phyloP scores from a whole-genome alignment of 2,329 filamentous ascomycete genomes.

The Penicillium sp. region DNA sequence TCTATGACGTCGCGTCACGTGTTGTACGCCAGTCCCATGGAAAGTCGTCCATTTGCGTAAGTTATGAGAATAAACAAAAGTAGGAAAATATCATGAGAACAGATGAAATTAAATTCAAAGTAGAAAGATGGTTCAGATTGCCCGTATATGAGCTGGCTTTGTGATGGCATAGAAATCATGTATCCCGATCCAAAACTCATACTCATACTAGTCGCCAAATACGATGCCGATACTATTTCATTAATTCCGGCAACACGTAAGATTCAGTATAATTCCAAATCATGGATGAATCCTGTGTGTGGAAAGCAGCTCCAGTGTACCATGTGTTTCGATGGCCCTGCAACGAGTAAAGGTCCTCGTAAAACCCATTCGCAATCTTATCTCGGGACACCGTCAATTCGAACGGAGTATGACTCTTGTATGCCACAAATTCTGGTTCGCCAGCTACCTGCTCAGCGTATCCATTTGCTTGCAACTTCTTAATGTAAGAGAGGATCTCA shows the following conservation, averaged over 20 bases:
- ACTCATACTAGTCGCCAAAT: neutral
- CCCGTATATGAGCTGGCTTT: neutral
- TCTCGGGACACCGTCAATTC: slow-evolving; percentile 33
- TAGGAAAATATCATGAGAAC: no score
- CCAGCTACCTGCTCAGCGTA: slow-evolving; percentile 10
- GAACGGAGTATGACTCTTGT: slow-evolving; percentile 40
- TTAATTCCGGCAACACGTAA: slow-evolving; percentile 6
- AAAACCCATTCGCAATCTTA: slow-evolving; percentile 42
- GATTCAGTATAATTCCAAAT: slow-evolving; percentile 15
- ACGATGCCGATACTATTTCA: neutral
- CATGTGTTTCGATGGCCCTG: slow-evolving; percentile 48
- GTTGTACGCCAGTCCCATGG: neutral
- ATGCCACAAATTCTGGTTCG: slow-evolving; percentile 34
- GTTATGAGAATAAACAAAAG: neutral
- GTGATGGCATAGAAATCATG: neutral
- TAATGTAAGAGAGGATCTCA: slow-evolving; percentile 25
- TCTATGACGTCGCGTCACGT: neutral
- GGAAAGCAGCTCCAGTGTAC: slow-evolving; percentile 41
- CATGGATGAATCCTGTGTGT: slow-evolving; percentile 14
- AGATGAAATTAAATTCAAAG: neutral
- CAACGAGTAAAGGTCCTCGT: slow-evolving; percentile 41
- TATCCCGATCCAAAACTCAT: neutral
- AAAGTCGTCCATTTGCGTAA: neutral
- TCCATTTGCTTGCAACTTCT: slow-evolving; percentile 12
- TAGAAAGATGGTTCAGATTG: neutral